Evolutionary conservation across 768 basidiomycete species (phyloP).

Genomic region (Mycena latifolia): DNA sequence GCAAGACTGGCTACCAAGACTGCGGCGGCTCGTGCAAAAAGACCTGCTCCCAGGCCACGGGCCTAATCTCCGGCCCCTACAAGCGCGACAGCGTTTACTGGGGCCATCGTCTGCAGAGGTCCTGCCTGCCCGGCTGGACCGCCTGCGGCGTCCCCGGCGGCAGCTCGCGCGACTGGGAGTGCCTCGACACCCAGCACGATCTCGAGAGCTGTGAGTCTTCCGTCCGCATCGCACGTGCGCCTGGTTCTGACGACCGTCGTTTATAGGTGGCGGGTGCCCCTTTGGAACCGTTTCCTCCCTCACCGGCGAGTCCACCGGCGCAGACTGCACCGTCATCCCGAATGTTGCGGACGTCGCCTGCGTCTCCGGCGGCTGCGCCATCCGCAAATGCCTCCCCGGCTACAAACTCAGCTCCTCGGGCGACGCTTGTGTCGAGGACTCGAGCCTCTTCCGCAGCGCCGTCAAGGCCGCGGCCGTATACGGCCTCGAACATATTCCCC

Average conservation of each 20-base stretch:
- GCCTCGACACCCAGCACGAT: slow-evolving; percentile 47
- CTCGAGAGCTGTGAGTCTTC: slow-evolving; percentile 52
- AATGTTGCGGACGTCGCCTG: slow-evolving; percentile 54
- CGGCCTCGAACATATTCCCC: slow-evolving; percentile 12
- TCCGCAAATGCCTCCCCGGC: slow-evolving; percentile 49
- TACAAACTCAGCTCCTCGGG: slow-evolving; percentile 33
- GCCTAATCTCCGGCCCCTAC: not conserved
- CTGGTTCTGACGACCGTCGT: not conserved
- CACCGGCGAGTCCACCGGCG: slow-evolving; percentile 35
- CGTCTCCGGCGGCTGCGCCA: slow-evolving; percentile 45
- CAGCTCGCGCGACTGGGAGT: slow-evolving; percentile 49
- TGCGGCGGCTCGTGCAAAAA: slow-evolving; percentile 44
- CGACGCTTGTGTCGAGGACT: slow-evolving; percentile 17
- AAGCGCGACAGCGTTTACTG: slow-evolving; percentile 13
- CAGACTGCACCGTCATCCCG: slow-evolving; percentile 52
- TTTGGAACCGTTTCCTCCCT: slow-evolving; percentile 41
- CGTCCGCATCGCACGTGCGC: not conserved
- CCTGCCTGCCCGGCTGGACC: slow-evolving; percentile 43
- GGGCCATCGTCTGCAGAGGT: slow-evolving; percentile 36
- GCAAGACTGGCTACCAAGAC: slow-evolving; percentile 42
- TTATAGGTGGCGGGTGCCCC: slow-evolving; percentile 51
- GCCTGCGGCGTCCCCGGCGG: slow-evolving; percentile 50
- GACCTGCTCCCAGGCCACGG: slow-evolving; percentile 15
- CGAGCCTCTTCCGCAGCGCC: slow-evolving; percentile 8
- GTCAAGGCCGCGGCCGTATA: slow-evolving; percentile 4